phyloP scores from a whole-genome alignment of 495 filamentous ascomycete species.

The Talaromyces adpressus region DNA sequence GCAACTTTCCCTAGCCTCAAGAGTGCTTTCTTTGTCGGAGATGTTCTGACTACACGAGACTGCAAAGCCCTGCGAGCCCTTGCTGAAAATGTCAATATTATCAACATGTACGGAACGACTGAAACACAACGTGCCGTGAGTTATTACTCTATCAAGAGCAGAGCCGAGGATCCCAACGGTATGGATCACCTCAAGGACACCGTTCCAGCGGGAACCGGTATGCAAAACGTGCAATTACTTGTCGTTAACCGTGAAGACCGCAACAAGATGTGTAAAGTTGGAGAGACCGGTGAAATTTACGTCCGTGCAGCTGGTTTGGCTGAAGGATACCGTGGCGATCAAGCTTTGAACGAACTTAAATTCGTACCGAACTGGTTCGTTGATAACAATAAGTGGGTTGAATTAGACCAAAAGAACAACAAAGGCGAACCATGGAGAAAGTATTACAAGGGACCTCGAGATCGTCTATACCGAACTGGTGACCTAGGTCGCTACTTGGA shows the following conservation, averaged over 20 bases:
- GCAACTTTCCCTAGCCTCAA: slow-evolving; percentile 70
- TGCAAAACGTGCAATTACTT: slow-evolving; percentile 88
- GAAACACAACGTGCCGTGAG: slow-evolving; percentile 84
- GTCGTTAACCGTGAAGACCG: slow-evolving; percentile 78
- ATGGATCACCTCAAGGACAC: slow-evolving; percentile 69
- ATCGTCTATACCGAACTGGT: slow-evolving; percentile 79
- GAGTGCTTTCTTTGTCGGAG: slow-evolving; percentile 89
- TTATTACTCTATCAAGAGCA: slow-evolving; percentile 77
- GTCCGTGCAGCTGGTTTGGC: slow-evolving; percentile 84
- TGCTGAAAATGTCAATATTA: slow-evolving; percentile 71
- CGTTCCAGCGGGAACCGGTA: slow-evolving; percentile 82
- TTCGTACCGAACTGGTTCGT: slow-evolving; percentile 91
- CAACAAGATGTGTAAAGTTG: slow-evolving; percentile 65
- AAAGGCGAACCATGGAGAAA: slow-evolving; percentile 58
- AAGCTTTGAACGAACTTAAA: slow-evolving; percentile 65
- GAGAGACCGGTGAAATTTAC: slow-evolving; percentile 83
- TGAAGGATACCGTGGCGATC: slow-evolving; percentile 74
- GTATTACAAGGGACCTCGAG: slow-evolving; percentile 76
- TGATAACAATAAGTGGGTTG: slow-evolving; percentile 63
- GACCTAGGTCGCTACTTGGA: slow-evolving; percentile 72
- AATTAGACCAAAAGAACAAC: slow-evolving; percentile 47
- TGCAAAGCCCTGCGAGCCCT: slow-evolving; percentile 72
- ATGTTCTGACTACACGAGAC: slow-evolving; percentile 81
- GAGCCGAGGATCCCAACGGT: slow-evolving; percentile 56
- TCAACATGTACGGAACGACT: slow-evolving; percentile 91